Conservation (phyloP, 768 basidiomycete genomes). For the Lactifluus pinguis region DNA sequence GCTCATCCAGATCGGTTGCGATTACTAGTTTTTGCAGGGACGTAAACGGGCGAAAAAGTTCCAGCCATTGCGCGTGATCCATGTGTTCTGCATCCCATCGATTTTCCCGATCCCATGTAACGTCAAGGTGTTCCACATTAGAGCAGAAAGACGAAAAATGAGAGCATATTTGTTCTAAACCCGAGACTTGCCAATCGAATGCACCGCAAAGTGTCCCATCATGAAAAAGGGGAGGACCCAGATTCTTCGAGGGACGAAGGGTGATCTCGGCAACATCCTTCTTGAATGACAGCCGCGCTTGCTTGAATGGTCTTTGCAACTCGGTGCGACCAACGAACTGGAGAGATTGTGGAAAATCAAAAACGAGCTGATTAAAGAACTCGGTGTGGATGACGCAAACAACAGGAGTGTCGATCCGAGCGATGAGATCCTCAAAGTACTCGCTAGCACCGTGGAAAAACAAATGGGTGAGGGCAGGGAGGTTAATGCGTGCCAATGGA, state of each 20-base stretch:
- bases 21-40: neutral
- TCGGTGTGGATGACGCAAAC: neutral
- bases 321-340: neutral
- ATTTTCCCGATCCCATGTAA: neutral
- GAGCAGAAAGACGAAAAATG: neutral
- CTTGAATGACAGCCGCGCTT: neutral
- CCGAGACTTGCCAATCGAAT: too few relatives aligned
- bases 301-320: neutral
- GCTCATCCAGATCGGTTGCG: too few relatives aligned
- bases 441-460: neutral
- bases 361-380: neutral
- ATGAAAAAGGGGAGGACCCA: neutral
- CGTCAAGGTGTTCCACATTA: neutral
- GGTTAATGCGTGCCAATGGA: neutral
- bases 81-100: too few relatives aligned
- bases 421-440: neutral
- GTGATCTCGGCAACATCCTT: neutral
- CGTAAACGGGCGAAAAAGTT: too few relatives aligned
- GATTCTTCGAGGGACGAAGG: neutral
- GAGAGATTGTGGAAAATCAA: neutral
- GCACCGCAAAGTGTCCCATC: neutral
- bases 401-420: neutral
- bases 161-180: neutral
- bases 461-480: neutral
- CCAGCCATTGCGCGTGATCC: too few relatives aligned